A percentile compares a stretch with the other conserved stretches of the same genome.
Evolutionary conservation across 2,329 filamentous ascomycete species (phyloP).

Genomic region (Neofusicoccum cordaticola): DNA sequence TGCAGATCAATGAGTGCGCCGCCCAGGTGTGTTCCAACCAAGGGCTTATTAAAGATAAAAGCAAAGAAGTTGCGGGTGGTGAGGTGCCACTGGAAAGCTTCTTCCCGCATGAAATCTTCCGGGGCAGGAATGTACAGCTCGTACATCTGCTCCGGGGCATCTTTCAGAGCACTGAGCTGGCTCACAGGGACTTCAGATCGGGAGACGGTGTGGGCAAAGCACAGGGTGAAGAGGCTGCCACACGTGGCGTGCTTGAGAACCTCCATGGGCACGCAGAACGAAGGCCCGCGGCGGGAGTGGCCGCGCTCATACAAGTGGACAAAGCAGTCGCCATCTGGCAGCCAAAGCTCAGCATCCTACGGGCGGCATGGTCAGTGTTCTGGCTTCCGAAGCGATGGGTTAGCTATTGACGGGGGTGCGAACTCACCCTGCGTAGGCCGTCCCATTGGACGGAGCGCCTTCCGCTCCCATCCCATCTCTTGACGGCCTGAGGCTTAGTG

Average conservation of each 20-base stretch:
- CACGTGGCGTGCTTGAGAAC: slow-evolving; percentile 58
- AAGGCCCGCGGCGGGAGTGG: slow-evolving; percentile 62
- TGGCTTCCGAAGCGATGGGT: neutral
- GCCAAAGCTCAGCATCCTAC: slow-evolving; percentile 72
- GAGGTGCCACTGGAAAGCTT: slow-evolving; percentile 62
- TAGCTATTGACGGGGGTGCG: slow-evolving; percentile 1
- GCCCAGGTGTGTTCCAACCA: slow-evolving; percentile 68
- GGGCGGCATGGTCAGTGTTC: neutral
- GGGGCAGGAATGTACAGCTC: slow-evolving; percentile 72
- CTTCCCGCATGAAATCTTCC: slow-evolving; percentile 49
- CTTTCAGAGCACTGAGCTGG: slow-evolving; percentile 2
- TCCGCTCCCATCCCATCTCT: slow-evolving; percentile 38
- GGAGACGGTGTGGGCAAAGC: slow-evolving; percentile 35
- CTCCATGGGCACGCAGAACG: slow-evolving; percentile 64
- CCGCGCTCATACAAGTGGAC: slow-evolving; percentile 67
- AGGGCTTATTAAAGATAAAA: slow-evolving; percentile 61
- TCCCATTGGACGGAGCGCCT: slow-evolving; percentile 41
- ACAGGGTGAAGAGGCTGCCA: slow-evolving; percentile 55
- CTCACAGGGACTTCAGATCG: neutral
- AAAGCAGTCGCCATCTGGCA: slow-evolving; percentile 64
- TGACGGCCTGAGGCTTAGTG: slow-evolving; percentile 25
- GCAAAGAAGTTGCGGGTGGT: slow-evolving; percentile 74
- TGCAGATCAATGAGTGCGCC: slow-evolving; percentile 62
- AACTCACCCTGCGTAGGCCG: slow-evolving; percentile 43
- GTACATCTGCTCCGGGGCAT: slow-evolving; percentile 24